Evolutionary conservation across 257 asterid species (phyloP).

Genomic region (Solanum corneliomulleri): DNA sequence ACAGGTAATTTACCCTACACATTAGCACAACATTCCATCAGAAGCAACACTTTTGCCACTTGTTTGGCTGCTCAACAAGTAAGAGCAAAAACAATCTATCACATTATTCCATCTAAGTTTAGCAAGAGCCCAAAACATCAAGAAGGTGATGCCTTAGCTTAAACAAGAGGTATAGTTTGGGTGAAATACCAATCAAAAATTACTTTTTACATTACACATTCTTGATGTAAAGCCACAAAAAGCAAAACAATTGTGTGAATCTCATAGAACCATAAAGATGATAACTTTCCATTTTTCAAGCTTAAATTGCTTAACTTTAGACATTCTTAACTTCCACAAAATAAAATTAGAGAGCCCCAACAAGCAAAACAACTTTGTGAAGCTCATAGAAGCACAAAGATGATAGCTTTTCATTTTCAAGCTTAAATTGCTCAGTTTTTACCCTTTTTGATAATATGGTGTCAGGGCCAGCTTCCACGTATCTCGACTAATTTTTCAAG

Average conservation of each 20-base stretch:
- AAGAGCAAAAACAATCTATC: not conserved
- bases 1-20: conserved; percentile 29
- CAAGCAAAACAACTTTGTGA: not conserved
- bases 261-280: not conserved
- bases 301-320: not conserved
- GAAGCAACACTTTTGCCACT: not conserved
- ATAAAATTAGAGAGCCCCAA: not conserved
- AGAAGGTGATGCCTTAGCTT: not conserved
- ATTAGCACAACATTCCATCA: not conserved
- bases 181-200: not conserved
- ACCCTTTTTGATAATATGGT: not conserved
- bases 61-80: not conserved
- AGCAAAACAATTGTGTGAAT: not conserved
- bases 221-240: not conserved
- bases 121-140: not conserved
- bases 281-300: not conserved
- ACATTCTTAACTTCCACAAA: not conserved
- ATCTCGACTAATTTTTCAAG: not conserved
- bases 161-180: not conserved
- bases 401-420: not conserved
- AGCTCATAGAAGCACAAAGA: not conserved
- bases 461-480: not conserved
- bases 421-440: not conserved
- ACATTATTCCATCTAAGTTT: not conserved
- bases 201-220: not conserved